Evolutionary conservation across 179 eudicot genomes (phyloP), one percentile per base, ranked within the genome.

Genomic region (Gypsophila paniculata): DNA sequence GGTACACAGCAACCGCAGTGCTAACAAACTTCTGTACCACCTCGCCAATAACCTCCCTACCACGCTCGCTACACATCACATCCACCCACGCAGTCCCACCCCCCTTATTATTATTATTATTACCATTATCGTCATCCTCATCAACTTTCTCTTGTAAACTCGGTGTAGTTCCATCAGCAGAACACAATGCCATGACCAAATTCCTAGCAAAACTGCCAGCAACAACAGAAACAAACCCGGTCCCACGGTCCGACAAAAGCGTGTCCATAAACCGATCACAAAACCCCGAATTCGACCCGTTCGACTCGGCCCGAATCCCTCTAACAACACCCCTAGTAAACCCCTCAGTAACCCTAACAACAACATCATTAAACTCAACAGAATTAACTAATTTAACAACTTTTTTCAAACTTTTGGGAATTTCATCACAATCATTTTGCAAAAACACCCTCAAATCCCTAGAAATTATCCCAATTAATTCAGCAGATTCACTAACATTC

Each of bases 131-230:
- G n/a, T n/a, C n/a, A n/a, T 19, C 19, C 0, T 3, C 46, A 44
- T 60, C 76, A n/a, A 17, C 14, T 64, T 74, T 71, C 73, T 4
- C 34, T 4, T 4, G 34, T 29, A 49, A 51, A 19, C 63, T 61
- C 8, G 65, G 58, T 60, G 11, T 26, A 23, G 32, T 44, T 39
- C 46, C 65, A 18, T 26, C 78, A 71, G 52, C 79, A 2, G 88
- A 75, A 76, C 75, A 94, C 42, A 84, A 71, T 2, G 79, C 95
- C 72, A 79, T 44, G 15, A 91, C 97, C 75, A 90, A 52, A 77
- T 91, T 87, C 60, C 76, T 84, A 2, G 97, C 92, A 57, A 94
- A 90, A 74, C 93, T 94, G 74, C 99, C 99, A 58, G 84, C 88
- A 68, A 91, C 87, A 17, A 85, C 87, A 6, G 96, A 91, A 54